Conservation (phyloP, 768 basidiomycete species). For the Tylopilus sp. region DNA sequence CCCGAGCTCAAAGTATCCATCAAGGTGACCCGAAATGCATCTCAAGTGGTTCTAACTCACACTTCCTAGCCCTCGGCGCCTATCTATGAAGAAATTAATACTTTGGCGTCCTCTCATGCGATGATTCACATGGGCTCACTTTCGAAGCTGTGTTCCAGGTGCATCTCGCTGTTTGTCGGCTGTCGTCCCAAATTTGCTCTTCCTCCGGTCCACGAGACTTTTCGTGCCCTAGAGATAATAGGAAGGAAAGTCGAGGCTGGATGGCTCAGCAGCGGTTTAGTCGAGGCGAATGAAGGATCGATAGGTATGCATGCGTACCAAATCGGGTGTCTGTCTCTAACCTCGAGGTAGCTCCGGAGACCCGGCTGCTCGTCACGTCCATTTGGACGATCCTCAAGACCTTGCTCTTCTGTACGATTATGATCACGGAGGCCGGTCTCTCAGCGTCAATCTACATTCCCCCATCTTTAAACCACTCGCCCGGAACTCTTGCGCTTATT, state of each 20-base stretch:
- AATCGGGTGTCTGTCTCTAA: slow-evolving; percentile 1
- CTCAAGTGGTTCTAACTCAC: slow-evolving; percentile 1
- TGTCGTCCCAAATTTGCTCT: slow-evolving; percentile 31
- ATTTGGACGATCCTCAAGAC: slow-evolving; percentile 74
- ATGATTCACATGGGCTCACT: slow-evolving; percentile 39
- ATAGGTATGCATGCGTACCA: slow-evolving; percentile 35
- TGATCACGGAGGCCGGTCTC: slow-evolving; percentile 64
- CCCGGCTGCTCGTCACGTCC: slow-evolving; percentile 42
- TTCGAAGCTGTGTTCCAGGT: slow-evolving; percentile 37
- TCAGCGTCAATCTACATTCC: slow-evolving; percentile 51
- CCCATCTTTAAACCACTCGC: slow-evolving; percentile 35
- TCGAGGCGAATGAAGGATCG: slow-evolving; percentile 18
- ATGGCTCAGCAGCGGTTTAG: slow-evolving; percentile 43
- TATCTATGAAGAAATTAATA: slow-evolving; percentile 33
- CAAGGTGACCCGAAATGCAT: slow-evolving; percentile 6
- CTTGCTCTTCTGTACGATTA: slow-evolving; percentile 66
- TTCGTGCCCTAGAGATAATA: slow-evolving; percentile 31
- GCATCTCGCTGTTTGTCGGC: slow-evolving; percentile 33
- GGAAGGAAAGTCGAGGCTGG: slow-evolving; percentile 44
- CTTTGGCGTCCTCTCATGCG: slow-evolving; percentile 32
- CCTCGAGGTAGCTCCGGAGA: slow-evolving; percentile 36
- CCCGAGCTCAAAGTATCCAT: slow-evolving; percentile 20
- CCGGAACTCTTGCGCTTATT: slow-evolving; percentile 49
- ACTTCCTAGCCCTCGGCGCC: slow-evolving; percentile 31
- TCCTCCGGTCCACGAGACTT: slow-evolving; percentile 27